Evolutionary conservation across 1,284 basidiomycete species (phyloP).

Genomic region (Coniophora puteana): DNA sequence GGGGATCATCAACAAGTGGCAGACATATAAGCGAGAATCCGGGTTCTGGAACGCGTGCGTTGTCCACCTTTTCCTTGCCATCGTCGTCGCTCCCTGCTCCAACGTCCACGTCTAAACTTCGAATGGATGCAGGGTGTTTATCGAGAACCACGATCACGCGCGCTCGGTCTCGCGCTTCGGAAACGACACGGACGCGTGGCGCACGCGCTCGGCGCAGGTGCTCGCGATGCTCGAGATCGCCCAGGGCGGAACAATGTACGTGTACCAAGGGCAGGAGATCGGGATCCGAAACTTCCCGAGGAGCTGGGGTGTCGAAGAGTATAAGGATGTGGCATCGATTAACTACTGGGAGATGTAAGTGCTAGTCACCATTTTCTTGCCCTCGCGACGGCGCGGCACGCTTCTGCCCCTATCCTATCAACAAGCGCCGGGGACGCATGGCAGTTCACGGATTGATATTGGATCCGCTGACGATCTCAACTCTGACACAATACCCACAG

Average conservation of each 20-base stretch:
- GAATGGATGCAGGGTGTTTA: conserved; percentile 41
- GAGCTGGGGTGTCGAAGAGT: conserved; percentile 68
- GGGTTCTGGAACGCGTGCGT: conserved; percentile 66
- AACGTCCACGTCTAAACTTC: no score
- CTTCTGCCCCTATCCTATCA: no score
- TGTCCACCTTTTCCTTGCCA: conserved; percentile 1
- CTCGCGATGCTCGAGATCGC: conserved; percentile 60
- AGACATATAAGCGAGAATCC: conserved; percentile 48
- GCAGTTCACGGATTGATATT: no score
- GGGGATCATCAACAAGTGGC: conserved; percentile 56
- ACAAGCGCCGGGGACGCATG: no score
- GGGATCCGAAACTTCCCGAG: conserved; percentile 67
- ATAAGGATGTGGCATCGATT: conserved; percentile 59
- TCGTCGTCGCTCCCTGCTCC: background rate
- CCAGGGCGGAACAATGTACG: conserved; percentile 63
- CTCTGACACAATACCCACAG: no score
- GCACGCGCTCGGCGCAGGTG: conserved; percentile 57
- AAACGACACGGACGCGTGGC: conserved; percentile 53
- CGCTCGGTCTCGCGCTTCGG: conserved; percentile 65
- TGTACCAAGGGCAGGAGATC: conserved; percentile 76
- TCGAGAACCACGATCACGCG: conserved; percentile 69
- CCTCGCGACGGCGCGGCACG: no score
- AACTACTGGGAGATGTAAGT: conserved; percentile 46
- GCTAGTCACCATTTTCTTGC: background rate
- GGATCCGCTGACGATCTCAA: no score